Base-by-base conservation (phyloP, 1,284 basidiomycete species). In the Meripilus lineatus region DNA sequence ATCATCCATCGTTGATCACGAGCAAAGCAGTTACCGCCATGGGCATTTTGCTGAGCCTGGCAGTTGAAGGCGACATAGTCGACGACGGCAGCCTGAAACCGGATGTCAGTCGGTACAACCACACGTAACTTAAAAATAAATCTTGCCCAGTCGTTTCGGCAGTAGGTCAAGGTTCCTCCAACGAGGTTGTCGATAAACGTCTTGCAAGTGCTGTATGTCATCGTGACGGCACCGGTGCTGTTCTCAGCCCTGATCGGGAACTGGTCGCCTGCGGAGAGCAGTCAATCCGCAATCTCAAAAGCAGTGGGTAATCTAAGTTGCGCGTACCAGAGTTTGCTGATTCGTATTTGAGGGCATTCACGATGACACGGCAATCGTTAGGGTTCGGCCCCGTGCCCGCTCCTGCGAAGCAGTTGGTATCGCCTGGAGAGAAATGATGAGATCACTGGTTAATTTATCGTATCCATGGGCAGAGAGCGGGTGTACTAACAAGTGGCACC, bases 1-100 rank as follows among this genome's bases (percentile, higher is more conserved):
- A 71, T 64, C 55, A 70, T 74, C 67, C 70, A 74, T 22, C 56
- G 46, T 51, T 71, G 66, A 51, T 73, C 65, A 26, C 44, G 53
- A 10, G 71, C 68, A 17, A 73, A 67, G 48, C 72, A 74, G 42
- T 68, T 59, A 1, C 72, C 72, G 13, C 72, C 73, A 47, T 74
- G 71, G 7, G 71, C 70, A 45, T 72, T 73, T 61, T 74, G 67
- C 2, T 66, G 59, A 1, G 69, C 56, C 51, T 72, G 68, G 52
- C 71, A 75, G 53, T 70, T 70, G 23, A 57, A 58, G 1, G 71
- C 67, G 25, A 73, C 56, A 33, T 59, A 68, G 47, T 71, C 62
- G 22, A 72, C 53, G 34, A 70, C 53, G 32, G 54, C 48, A 23
- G 70, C 62, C 70, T 72, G 42, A 11, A 14, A 49, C 25, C 22